These are phyloP conservation scores for Rosa persica DNA, from an alignment of 306 rosid species.

Conservation along the genomic window DNA sequence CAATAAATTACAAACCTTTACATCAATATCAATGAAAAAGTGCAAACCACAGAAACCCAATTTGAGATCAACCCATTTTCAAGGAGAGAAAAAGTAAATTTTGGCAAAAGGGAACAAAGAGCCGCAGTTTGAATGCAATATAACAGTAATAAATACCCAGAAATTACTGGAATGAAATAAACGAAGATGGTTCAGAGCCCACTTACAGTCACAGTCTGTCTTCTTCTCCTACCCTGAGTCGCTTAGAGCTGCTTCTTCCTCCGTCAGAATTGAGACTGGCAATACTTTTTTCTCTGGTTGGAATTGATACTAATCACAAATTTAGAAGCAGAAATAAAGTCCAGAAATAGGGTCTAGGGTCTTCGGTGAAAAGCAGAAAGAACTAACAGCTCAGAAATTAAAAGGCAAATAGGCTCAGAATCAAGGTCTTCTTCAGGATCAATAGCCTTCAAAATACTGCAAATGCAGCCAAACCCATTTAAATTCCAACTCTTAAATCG, in stretches of 20 bases:
- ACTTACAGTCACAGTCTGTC: not conserved
- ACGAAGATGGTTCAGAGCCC: not conserved
- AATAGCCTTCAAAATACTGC: no score
- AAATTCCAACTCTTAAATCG: no score
- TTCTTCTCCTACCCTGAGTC: not conserved
- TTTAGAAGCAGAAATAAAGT: not conserved
- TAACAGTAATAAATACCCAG: not conserved
- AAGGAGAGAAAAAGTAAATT: not conserved
- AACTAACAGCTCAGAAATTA: no score
- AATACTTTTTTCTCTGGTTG: not conserved
- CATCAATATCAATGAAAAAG: not conserved
- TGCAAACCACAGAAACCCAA: not conserved
- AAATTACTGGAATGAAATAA: not conserved
- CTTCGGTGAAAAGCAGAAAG: not conserved
- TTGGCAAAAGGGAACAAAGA: not conserved
- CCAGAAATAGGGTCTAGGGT: not conserved
- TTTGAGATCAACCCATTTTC: not conserved
- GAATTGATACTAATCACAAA: not conserved
- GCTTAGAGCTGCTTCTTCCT: not conserved
- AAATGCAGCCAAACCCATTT: no score
- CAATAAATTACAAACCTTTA: conserved; percentile 2
- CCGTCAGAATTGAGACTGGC: not conserved
- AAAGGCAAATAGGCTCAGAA: no score
- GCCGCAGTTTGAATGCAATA: not conserved
- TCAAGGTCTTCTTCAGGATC: no score